Base-by-base conservation (phyloP, 2,329 filamentous ascomycete species). In the Phaeosphaeriaceae sp. region DNA sequence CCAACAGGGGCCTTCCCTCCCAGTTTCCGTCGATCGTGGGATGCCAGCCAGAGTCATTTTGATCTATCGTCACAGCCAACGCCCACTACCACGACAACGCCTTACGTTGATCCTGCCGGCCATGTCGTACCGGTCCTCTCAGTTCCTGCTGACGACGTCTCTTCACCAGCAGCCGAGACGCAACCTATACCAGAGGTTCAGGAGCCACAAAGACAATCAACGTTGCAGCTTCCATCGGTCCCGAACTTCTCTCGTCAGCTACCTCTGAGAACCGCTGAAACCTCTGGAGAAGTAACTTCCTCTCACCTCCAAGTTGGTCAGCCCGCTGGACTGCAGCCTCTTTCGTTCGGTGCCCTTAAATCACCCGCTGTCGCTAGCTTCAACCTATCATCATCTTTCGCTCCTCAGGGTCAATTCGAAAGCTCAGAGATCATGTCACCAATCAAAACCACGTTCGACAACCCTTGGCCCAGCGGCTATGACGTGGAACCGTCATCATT, bases 211-310 rank as follows among this genome's bases (percentile, higher is more conserved):
- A 57, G 63, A 19, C 65, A 65, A 45, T 52, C 58, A 25, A 48
- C 47, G 21, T 52, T 60, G 48, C 61, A 68, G 25, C 63, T 61
- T 10, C 51, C 64, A 1, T 46, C 65, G 7, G 69, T 76, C 17
- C 73, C 75, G 7, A 78, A 78, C 55, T 79, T 79, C 60, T 78
- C 77, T 19, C 74, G 77, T 19, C 76, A 77, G 56, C 62, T 79
- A 10, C 72, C 74, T 20, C 60, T 76, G 13, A 63, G 70, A 44
- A 63, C 61, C 7, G 55, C 62, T 17, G 60, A 68, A 24, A 54
- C 58, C 40, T 59, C 65, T 33, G 61, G 57, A 13, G 54, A 67
- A 11, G 41, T 41, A n/a, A 53, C 54, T 22, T 61, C 58, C 20
- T 62, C 54, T 11, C 55, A 60, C 47, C 51, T 58, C 6, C 53